Evolutionary conservation across 1,284 basidiomycete species (phyloP).

Genomic region (Boletus sp.): DNA sequence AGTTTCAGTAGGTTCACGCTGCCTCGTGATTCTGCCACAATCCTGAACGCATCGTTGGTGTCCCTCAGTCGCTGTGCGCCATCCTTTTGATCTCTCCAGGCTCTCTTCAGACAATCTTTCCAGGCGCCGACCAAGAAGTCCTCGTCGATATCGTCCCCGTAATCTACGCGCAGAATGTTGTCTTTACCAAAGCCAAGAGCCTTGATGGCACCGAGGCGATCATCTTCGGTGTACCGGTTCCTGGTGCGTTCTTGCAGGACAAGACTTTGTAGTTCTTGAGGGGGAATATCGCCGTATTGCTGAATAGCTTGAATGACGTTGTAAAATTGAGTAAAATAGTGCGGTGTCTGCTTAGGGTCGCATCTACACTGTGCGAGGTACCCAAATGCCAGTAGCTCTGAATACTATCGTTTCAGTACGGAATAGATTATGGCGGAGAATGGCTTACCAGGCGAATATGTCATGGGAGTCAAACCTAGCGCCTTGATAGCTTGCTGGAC

Average conservation of each 20-base stretch:
- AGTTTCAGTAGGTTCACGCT: slow-evolving; percentile 51
- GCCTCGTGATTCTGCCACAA: slow-evolving; percentile 63
- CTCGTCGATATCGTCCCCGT: slow-evolving; percentile 68
- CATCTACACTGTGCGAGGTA: slow-evolving; percentile 80
- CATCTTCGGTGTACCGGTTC: slow-evolving; percentile 62
- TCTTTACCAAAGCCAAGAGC: slow-evolving; percentile 70
- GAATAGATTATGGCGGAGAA: background rate
- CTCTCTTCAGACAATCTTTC: slow-evolving; percentile 61
- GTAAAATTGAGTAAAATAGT: slow-evolving; percentile 63
- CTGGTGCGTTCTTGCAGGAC: slow-evolving; percentile 61
- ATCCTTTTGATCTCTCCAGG: slow-evolving; percentile 57
- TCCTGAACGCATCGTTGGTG: slow-evolving; percentile 66
- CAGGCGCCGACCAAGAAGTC: slow-evolving; percentile 71
- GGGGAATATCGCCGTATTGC: slow-evolving; percentile 45
- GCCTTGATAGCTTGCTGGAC: slow-evolving; percentile 47
- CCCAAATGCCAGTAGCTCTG: slow-evolving; percentile 73
- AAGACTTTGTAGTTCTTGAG: slow-evolving; percentile 56
- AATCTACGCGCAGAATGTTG: slow-evolving; percentile 60
- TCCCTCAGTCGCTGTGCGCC: slow-evolving; percentile 50
- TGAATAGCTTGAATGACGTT: slow-evolving; percentile 54
- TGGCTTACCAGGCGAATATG: slow-evolving; percentile 62
- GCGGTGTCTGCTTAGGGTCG: slow-evolving; percentile 62
- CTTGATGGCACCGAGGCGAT: slow-evolving; percentile 49
- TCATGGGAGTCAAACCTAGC: slow-evolving; percentile 66
- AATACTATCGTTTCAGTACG: slow-evolving; percentile 8